Percentiles rank a stretch among this genome's conserved stretches.
Evolutionary conservation across 2,329 filamentous ascomycete genomes (phyloP).

Genomic region (Aspergillus sp.): DNA sequence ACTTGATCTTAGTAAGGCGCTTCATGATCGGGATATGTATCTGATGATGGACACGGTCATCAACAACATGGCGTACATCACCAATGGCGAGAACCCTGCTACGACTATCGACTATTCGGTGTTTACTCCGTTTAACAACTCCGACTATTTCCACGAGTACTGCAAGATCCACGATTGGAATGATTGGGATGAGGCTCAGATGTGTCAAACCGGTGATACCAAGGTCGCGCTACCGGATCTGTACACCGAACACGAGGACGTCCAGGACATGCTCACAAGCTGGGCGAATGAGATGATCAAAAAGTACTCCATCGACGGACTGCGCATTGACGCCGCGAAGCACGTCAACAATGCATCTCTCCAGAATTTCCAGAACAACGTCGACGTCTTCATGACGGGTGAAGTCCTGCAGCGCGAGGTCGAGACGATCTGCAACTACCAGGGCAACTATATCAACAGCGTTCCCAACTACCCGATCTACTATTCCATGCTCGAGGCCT

Average conservation of each 20-base stretch:
- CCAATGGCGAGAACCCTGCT: constrained; percentile 25
- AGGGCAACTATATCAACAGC: constrained; percentile 40
- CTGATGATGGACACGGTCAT: constrained; percentile 55
- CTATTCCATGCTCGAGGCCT: constrained; percentile 34
- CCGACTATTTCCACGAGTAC: constrained; percentile 27
- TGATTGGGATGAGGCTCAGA: constrained; percentile 35
- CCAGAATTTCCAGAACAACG: constrained; percentile 33
- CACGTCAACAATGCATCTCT: constrained; percentile 47
- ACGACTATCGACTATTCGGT: constrained; percentile 25
- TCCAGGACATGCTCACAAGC: constrained; percentile 40
- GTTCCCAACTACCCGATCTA: constrained; percentile 50
- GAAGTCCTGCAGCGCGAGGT: constrained; percentile 44
- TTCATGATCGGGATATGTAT: constrained; percentile 51
- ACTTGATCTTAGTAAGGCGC: constrained; percentile 43
- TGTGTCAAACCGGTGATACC: constrained; percentile 54
- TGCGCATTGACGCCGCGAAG: constrained; percentile 52
- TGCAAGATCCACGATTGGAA: constrained; percentile 35
- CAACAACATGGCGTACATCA: constrained; percentile 48
- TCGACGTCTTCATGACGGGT: constrained; percentile 46
- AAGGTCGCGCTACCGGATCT: constrained; percentile 50
- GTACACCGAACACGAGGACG: constrained; percentile 43
- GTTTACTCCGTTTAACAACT: constrained; percentile 27
- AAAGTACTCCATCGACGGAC: constrained; percentile 50
- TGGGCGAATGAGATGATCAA: constrained; percentile 43
- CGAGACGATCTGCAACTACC: constrained; percentile 42